Base-by-base conservation (phyloP, 1,284 basidiomycete species). In the Acaromyces ingoldii region DNA sequence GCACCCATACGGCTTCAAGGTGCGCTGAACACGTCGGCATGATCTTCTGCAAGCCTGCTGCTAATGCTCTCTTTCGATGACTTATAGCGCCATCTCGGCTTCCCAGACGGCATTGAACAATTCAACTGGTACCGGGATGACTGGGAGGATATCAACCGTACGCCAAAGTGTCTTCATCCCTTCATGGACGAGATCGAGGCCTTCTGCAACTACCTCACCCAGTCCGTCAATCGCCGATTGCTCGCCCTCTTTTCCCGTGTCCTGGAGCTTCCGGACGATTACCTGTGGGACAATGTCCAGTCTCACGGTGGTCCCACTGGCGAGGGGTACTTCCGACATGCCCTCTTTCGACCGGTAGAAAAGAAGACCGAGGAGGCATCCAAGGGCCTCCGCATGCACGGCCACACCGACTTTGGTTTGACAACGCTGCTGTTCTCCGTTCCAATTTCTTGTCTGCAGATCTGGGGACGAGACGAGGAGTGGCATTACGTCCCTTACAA, bases 231-330 rank as follows among this genome's bases (percentile, higher is more conserved):
- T n/a, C 33, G 33, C 13, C 33, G 33, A 13, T n/a, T 34, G 33
- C 33, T 34, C 13, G 13, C 33, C 33, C 33, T 34, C 33, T 34
- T 34, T 34, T 34, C 33, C 13, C 33, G 33, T 13, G 33, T 34
- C 13, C 33, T 34, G 33, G 33, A 34, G n/a, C 33, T 34, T 13
- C 33, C 33, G 33, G 19, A 19, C 19, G 39, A 41, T 28, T 41
- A 41, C 39, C 39, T 41, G 9, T 41, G 39, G 39, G 39, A 41
- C 39, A 41, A 41, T 41, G 39, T 41, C 17, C 39, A 41, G 39
- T 41, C 39, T 15, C 39, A 41, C 39, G 39, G 39, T 9, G 17
- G 39, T 1, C 63, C 68, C 10, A 41, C 39, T 10, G 39, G 39
- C 25, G 39, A 41, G 25, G 39, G 39, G 9, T 41, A 41, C 19